phyloP scores from a whole-genome alignment of 768 basidiomycete genomes.

The Arthromyces matolae region DNA sequence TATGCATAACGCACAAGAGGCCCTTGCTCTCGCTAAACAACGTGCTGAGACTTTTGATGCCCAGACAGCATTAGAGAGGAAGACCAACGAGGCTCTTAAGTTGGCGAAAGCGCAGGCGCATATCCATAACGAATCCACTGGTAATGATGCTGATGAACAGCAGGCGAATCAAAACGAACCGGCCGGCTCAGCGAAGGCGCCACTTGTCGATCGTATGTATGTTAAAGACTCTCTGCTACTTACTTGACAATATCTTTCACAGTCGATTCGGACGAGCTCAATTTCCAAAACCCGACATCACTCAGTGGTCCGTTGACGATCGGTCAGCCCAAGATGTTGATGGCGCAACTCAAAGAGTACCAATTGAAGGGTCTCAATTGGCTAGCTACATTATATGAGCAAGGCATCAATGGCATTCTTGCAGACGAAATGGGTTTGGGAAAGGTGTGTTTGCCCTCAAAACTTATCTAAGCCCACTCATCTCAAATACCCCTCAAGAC shows the following conservation, averaged over 20 bases:
- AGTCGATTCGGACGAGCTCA: constrained; percentile 97
- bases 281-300: constrained; percentile 98
- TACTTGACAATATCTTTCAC: constrained; percentile 6
- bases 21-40: constrained; percentile 71
- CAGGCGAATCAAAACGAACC: constrained; percentile 36
- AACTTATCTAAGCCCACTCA: constrained; percentile 2
- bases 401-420: constrained; percentile 98
- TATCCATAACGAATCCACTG: constrained; percentile 45
- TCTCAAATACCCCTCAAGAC: constrained; percentile 48
- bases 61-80: constrained; percentile 75
- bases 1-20: constrained; percentile 84
- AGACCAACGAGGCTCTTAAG: constrained; percentile 73
- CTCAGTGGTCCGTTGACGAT: constrained; percentile 81
- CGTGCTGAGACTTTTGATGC: constrained; percentile 84
- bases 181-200: no score
- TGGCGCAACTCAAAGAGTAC: constrained; percentile 96
- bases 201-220: constrained; percentile 70
- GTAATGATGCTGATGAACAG: constrained; percentile 30
- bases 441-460: constrained; percentile 50
- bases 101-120: constrained; percentile 55
- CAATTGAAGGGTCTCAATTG: constrained; percentile 97
- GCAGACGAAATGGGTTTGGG: constrained; percentile 99
- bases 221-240: not conserved
- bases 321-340: constrained; percentile 91
- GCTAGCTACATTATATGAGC: constrained; percentile 96